phyloP scores from a whole-genome alignment of 441 rosid species.

The Adansonia madagascariensis region DNA sequence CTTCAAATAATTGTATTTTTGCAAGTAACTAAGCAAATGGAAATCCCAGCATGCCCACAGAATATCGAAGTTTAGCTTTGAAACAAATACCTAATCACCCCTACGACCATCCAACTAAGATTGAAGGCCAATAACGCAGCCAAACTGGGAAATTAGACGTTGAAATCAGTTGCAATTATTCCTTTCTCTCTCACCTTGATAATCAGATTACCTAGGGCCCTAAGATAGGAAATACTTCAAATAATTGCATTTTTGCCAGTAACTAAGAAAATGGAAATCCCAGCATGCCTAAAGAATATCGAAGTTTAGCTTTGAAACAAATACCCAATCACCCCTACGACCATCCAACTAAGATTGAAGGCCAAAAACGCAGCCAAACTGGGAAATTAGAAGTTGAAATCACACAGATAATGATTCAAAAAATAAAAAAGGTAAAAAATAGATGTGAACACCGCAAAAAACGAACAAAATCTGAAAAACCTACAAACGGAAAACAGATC shows the following conservation, averaged over 20 bases:
- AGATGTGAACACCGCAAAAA: neutral
- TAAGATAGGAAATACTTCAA: neutral
- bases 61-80: slow-evolving; percentile 5
- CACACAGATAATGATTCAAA: neutral
- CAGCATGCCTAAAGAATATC: neutral
- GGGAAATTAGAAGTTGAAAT: slow-evolving; percentile 7
- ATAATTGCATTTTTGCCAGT: neutral
- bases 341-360: neutral
- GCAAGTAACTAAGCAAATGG: slow-evolving; percentile 14
- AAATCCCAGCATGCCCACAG: slow-evolving; percentile 21
- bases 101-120: neutral
- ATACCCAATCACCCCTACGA: neutral
- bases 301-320: slow-evolving; percentile 8
- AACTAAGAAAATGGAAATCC: slow-evolving; percentile 25
- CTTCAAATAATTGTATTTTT: neutral
- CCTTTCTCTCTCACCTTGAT: neutral
- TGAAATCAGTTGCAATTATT: neutral
- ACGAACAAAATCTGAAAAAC: neutral
- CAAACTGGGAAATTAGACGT: slow-evolving; percentile 16
- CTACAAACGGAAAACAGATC: slow-evolving; percentile 9
- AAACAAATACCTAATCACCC: slow-evolving; percentile 10
- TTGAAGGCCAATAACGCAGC: slow-evolving; percentile 16
- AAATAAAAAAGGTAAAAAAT: neutral
- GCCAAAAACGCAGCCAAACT: slow-evolving; percentile 22
- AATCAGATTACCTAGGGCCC: neutral